Evolutionary conservation across 495 filamentous ascomycete genomes (phyloP), one percentile per base, ranked within the genome.

Genomic region (Penicillium silybi): DNA sequence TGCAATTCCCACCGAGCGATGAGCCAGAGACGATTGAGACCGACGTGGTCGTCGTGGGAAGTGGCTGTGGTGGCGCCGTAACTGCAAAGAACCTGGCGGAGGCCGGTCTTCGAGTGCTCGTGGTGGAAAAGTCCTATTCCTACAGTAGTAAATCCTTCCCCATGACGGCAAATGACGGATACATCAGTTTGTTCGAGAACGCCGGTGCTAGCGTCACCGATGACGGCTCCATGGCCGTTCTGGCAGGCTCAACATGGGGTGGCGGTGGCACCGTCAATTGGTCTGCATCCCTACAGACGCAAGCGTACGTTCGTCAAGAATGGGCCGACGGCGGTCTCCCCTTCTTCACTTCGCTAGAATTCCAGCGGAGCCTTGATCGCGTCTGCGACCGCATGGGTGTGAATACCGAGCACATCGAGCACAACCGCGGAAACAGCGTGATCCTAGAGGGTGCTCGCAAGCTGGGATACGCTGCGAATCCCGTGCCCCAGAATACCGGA

Each of bases 191-290:
- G 45, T 93, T 82, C 50, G 85, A 88, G 44, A 77, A 73, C 26
- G 76, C 74, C 5, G 84, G 81, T 13, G 46, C 75, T 0, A 41
- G 75, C 1, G 62, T 70, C 19, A 79, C 75, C 15, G 88, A 89
- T n/a, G 88, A 93, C 61, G 75, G 76, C 11, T 76, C 74, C 13
- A 68, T 86, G 43, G 75, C 64, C 19, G 57, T 90, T 1, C 58
- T 88, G n/a, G 80, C 88, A 0, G 91, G 87, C 3, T 79, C 80
- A 17, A 84, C 80, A 19, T 97, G 86, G 81, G 92, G 92, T 34
- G 92, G 92, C 43, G 92, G 92, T 32, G 90, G 90, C 0, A 88
- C 87, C 1, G 66, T 96, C 50, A 95, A 96, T 61, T 96, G 90
- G 91, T 86, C 85, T 34, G 92, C 88, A n/a, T 79, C 80, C 13